phyloP scores from a whole-genome alignment of 1,284 basidiomycete genomes.

The Neotropicomus parvogracilis region DNA sequence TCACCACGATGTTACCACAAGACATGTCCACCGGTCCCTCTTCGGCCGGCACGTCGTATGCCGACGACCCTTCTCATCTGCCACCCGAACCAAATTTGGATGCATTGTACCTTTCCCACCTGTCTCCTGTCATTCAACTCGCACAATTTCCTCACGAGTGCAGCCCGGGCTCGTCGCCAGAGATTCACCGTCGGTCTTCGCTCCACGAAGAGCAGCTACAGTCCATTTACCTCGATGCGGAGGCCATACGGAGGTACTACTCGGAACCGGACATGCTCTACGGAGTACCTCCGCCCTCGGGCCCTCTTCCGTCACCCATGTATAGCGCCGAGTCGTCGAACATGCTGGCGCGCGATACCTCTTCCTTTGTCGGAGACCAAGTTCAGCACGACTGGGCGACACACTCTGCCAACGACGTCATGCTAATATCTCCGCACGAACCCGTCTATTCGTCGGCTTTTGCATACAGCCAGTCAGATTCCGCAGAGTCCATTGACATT shows the following conservation, averaged over 20 bases:
- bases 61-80: slow-evolving; percentile 6
- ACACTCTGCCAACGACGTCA: slow-evolving; percentile 11
- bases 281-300: slow-evolving; percentile 5
- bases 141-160: slow-evolving; percentile 18
- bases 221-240: slow-evolving; percentile 24
- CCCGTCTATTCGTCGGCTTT: slow-evolving; percentile 19
- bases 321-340: slow-evolving; percentile 22
- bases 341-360: slow-evolving; percentile 12
- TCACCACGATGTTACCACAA: slow-evolving; percentile 4
- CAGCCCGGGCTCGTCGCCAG: slow-evolving; percentile 15
- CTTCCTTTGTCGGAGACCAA: slow-evolving; percentile 16
- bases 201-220: slow-evolving; percentile 27
- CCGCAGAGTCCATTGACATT: slow-evolving; percentile 21
- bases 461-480: slow-evolving; percentile 21
- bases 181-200: slow-evolving; percentile 15
- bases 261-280: slow-evolving; percentile 20
- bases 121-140: slow-evolving; percentile 19
- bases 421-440: slow-evolving; percentile 22
- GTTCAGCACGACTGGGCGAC: slow-evolving; percentile 17
- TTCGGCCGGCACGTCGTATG: slow-evolving; percentile 12
- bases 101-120: slow-evolving; percentile 24
- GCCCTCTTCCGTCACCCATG: slow-evolving; percentile 16
- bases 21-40: slow-evolving; percentile 2
- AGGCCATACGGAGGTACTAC: slow-evolving; percentile 25
- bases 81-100: slow-evolving; percentile 19